A percentile compares a stretch with the other conserved stretches of the same genome.
phyloP scores from a whole-genome alignment of 352 stramenopile genomes.

The Phytopythium kandeliae region DNA sequence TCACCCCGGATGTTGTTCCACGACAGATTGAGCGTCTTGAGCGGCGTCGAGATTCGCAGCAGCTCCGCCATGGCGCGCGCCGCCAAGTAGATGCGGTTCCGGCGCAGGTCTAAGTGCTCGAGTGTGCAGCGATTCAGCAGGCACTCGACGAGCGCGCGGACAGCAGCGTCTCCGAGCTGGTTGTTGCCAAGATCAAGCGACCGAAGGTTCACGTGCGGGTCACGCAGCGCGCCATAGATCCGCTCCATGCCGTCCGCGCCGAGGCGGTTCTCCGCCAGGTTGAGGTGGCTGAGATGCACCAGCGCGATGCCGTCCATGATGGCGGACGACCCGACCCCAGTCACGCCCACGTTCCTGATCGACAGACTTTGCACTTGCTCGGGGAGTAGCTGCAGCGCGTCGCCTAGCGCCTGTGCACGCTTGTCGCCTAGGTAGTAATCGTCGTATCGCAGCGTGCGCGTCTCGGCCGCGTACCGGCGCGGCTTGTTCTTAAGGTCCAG shows the following conservation, averaged over 20 bases:
- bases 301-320: constrained; percentile 53
- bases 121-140: constrained; percentile 66
- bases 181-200: constrained; percentile 72
- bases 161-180: constrained; percentile 56
- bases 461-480: constrained; percentile 33
- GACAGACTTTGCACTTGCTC: constrained; percentile 51
- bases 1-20: constrained; percentile 77
- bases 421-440: constrained; percentile 79
- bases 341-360: constrained; percentile 70
- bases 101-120: constrained; percentile 47
- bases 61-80: constrained; percentile 51
- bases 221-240: constrained; percentile 50
- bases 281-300: constrained; percentile 49
- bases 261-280: constrained; percentile 61
- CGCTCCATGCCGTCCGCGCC: constrained; percentile 41
- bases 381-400: constrained; percentile 49
- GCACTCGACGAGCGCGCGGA: constrained; percentile 49
- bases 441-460: constrained; percentile 43
- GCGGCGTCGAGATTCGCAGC: constrained; percentile 50
- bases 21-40: constrained; percentile 55
- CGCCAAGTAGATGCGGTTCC: constrained; percentile 64
- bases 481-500: constrained; percentile 44
- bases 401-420: constrained; percentile 50
- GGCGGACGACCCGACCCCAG: constrained; percentile 40
- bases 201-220: constrained; percentile 49